Evolutionary conservation across 1,139 yeast species (phyloP), one percentile per base, ranked within the genome.

Genomic region (Martiniozyma asiatica): DNA sequence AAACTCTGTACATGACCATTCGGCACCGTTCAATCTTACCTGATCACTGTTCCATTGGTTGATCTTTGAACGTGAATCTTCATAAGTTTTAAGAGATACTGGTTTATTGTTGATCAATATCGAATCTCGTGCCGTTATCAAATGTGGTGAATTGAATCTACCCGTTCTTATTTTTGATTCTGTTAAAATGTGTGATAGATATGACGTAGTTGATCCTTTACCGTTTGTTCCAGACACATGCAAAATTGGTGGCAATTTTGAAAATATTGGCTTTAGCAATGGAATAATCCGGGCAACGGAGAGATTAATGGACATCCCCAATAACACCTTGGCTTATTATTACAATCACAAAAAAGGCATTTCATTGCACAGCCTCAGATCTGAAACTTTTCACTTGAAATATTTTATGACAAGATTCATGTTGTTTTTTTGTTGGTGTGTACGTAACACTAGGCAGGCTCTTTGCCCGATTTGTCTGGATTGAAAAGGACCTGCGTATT

Each of bases 181-280:
- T 6, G 69, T 58, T 13, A 82, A 55, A 7, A 78, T 62, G 15
- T 84, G 68, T 4, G 85, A 64, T 7, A 85, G 41, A 48, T 82
- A 84, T 0, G 94, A 74, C 36, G 92, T 72, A 0, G 85, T 82
- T 0, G 94, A 82, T 0, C 97, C 97, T 48, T 87, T 87, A 0
- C 97, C 97, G 48, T 87, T 87, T 5, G 96, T 87, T 0, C 97
- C 97, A 0, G 95, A 94, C 8, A 87, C 65, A 49, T 87, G 96
- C 6, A 87, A 58, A 1, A 85, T 71, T 39, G 70, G 68, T 50
- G 94, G 1, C 94, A 95, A 44, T 4, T 71, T n/a, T 23, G 17
- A 4, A 11, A 5, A 5, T 14, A 6, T 14, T 22, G 19, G 25
- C 5, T 14, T 16, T n/a, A 29, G 14, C 10, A 29, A 22, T n/a